These are phyloP conservation scores for Pueraria montana DNA, from an alignment of 306 rosid species.

Conservation along the genomic window DNA sequence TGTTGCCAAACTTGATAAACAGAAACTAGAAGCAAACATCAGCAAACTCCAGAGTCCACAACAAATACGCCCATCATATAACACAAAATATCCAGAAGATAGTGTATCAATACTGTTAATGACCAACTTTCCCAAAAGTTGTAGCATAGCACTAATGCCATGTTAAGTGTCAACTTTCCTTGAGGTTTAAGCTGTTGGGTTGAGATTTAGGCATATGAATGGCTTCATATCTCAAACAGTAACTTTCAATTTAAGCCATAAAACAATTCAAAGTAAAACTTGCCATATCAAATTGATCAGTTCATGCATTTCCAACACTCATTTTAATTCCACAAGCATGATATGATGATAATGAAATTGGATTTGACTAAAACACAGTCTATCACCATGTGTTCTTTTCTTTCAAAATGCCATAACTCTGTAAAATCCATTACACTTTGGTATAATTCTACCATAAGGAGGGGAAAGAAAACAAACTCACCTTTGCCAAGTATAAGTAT, in stretches of 20 bases:
- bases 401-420: neutral
- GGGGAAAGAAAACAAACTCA: slow-evolving; percentile 27
- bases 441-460: neutral
- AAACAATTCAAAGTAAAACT: neutral
- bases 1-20: neutral
- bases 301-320: slow-evolving; percentile 22
- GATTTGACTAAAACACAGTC: neutral
- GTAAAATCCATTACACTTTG: slow-evolving; percentile 14
- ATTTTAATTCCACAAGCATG: slow-evolving; percentile 23
- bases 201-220: neutral
- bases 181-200: neutral
- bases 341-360: neutral
- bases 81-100: neutral
- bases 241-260: neutral
- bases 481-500: slow-evolving; percentile 73
- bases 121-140: neutral
- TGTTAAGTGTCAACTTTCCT: neutral
- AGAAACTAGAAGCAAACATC: neutral
- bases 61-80: neutral
- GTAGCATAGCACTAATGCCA: neutral
- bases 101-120: neutral
- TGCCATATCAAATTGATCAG: slow-evolving; percentile 7
- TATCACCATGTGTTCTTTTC: neutral
- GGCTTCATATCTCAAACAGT: neutral
- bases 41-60: neutral